These are phyloP conservation scores for Phlebiopsis gigantea DNA, from an alignment of 768 basidiomycete species.

Conservation along the genomic window DNA sequence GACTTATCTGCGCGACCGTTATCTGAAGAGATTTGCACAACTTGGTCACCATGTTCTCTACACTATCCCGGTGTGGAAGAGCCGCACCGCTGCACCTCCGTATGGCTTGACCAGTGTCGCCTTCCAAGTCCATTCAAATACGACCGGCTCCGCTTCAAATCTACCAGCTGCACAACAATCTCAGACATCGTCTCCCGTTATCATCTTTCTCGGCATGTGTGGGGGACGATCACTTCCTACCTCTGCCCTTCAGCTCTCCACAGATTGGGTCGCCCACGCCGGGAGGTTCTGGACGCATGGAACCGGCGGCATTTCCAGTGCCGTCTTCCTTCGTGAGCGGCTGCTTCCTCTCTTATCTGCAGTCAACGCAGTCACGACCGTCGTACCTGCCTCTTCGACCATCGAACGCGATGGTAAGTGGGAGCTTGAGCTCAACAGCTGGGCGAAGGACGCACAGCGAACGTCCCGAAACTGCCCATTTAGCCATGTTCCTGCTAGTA, in stretches of 20 bases:
- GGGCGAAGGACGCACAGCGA: conserved; percentile 11
- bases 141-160: not conserved
- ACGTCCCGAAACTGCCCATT: too few relatives aligned
- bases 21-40: conserved; percentile 15
- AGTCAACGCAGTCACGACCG: conserved; percentile 22
- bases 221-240: conserved; percentile 10
- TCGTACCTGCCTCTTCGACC: conserved; percentile 17
- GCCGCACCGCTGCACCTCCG: not conserved
- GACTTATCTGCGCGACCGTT: conserved; percentile 18
- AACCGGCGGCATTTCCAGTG: conserved; percentile 17
- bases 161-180: not conserved
- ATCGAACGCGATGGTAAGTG: conserved; percentile 11
- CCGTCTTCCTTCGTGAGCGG: conserved; percentile 19
- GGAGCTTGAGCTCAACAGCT: conserved; percentile 18
- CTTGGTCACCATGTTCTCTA: conserved; percentile 20
- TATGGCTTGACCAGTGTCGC: conserved; percentile 13
- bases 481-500: not conserved
- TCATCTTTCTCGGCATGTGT: conserved; percentile 22
- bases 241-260: conserved; percentile 12
- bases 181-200: conserved; percentile 11
- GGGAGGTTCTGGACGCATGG: conserved; percentile 16
- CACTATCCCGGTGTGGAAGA: conserved; percentile 20
- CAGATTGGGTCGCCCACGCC: conserved; percentile 14
- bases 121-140: conserved; percentile 17
- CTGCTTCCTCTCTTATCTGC: conserved; percentile 16